Conservation (phyloP, 129 eudicot genomes). For the Artemisia annua region DNA sequence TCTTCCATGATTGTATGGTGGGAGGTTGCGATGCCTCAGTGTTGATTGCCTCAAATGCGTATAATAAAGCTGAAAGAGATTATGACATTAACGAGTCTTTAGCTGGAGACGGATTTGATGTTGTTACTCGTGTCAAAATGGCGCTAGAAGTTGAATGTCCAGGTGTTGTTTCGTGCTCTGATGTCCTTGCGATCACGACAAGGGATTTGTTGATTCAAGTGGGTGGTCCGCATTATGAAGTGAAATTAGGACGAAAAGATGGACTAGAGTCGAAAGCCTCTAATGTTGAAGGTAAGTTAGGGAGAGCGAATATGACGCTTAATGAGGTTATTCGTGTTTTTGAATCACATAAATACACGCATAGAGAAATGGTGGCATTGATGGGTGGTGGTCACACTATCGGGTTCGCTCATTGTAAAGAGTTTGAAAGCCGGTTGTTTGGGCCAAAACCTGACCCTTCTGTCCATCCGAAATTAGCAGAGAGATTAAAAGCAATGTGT, state of each 20-base stretch:
- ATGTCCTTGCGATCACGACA: constrained; percentile 56
- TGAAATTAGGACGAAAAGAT: constrained; percentile 59
- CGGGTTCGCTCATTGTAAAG: constrained; percentile 66
- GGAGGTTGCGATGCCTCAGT: constrained; percentile 71
- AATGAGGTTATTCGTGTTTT: constrained; percentile 38
- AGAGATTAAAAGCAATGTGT: constrained; percentile 40
- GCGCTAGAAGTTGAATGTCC: constrained; percentile 68
- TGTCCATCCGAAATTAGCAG: constrained; percentile 47
- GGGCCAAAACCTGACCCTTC: constrained; percentile 47
- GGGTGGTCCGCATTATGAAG: constrained; percentile 57
- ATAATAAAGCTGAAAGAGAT: constrained; percentile 53
- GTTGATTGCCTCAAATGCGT: constrained; percentile 49
- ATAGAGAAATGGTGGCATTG: constrained; percentile 60
- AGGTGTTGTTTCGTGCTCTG: constrained; percentile 58
- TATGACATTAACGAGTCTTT: constrained; percentile 55
- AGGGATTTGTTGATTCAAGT: constrained; percentile 43
- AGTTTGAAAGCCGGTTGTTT: constrained; percentile 48
- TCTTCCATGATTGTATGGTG: constrained; percentile 79
- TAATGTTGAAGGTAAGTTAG: constrained; percentile 40
- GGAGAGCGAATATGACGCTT: constrained; percentile 42
- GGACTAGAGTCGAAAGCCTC: constrained; percentile 45
- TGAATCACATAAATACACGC: constrained; percentile 31
- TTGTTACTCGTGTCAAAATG: constrained; percentile 51
- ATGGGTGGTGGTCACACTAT: constrained; percentile 67
- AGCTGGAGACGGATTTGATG: constrained; percentile 63